Percentiles rank a stretch among this genome's conserved stretches.
Evolutionary conservation across 306 rosid species (phyloP).

Genomic region (Begonia masoniana): DNA sequence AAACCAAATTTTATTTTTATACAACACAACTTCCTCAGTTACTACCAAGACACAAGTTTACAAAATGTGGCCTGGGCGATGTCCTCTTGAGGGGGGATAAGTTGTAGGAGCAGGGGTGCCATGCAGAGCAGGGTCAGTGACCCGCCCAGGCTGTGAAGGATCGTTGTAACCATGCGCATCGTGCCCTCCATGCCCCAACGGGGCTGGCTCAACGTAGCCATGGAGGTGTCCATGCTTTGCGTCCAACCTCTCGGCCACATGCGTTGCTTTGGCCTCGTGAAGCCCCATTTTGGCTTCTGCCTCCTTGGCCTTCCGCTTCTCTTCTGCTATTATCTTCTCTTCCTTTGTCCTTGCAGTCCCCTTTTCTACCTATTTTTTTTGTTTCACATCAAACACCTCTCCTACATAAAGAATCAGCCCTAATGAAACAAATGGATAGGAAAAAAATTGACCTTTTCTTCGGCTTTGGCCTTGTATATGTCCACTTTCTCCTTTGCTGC

Average conservation of each 20-base stretch:
- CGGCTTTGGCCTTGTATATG: constrained; percentile 37
- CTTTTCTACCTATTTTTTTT: constrained; percentile 32
- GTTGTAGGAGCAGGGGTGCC: neutral
- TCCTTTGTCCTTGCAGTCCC: constrained; percentile 36
- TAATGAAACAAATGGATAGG: neutral
- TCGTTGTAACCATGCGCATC: neutral
- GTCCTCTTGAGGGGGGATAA: neutral
- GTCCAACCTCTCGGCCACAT: constrained; percentile 31
- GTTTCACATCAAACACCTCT: neutral
- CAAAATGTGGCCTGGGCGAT: neutral
- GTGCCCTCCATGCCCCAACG: constrained; percentile 3
- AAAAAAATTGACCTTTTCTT: constrained; percentile 30
- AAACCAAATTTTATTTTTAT: too few species aligned
- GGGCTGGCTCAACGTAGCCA: constrained; percentile 1
- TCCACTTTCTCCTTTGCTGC: constrained; percentile 38
- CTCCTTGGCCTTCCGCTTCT: constrained; percentile 38
- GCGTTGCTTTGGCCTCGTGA: constrained; percentile 55
- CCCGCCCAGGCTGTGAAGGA: neutral
- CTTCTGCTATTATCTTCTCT: constrained; percentile 37
- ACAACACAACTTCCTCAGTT: too few species aligned
- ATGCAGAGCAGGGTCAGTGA: neutral
- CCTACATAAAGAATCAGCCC: neutral
- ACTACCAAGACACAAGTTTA: too few species aligned
- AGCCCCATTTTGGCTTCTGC: constrained; percentile 55
- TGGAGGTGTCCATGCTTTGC: constrained; percentile 13